A percentile compares a stretch with the other conserved stretches of the same genome.
phyloP scores from a whole-genome alignment of 441 rosid genomes.

The Brassica balearica region DNA sequence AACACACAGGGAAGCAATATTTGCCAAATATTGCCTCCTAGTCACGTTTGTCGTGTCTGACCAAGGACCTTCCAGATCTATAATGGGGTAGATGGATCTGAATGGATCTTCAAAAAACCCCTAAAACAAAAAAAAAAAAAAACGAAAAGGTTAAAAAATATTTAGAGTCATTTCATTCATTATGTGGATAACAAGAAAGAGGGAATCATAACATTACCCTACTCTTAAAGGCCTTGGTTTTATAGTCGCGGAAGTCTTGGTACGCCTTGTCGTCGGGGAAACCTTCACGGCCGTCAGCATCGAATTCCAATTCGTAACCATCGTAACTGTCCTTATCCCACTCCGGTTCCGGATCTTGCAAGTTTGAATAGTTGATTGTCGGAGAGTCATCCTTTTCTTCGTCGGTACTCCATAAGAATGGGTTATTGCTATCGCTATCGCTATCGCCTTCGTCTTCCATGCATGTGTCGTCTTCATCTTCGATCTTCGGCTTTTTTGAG shows the following conservation, averaged over 20 bases:
- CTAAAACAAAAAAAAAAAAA: neutral
- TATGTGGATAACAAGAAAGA: neutral
- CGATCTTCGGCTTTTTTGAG: neutral
- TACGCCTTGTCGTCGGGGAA: neutral
- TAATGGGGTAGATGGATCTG: neutral
- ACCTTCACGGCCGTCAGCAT: neutral
- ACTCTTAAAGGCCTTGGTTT: neutral
- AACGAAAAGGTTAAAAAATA: neutral
- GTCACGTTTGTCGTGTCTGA: neutral
- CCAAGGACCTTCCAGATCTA: neutral
- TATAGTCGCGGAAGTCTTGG: neutral
- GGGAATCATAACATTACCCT: neutral
- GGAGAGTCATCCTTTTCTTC: neutral
- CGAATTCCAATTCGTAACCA: neutral
- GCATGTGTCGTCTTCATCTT: conserved; percentile 6
- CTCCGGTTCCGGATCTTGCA: neutral
- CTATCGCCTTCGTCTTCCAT: conserved; percentile 6
- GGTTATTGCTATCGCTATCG: neutral
- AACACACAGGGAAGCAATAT: neutral
- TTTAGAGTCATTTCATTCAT: neutral
- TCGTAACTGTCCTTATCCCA: conserved; percentile 11
- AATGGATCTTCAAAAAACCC: neutral
- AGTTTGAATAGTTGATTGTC: neutral
- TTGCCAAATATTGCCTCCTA: neutral
- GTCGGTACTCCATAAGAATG: neutral